Percentiles rank a stretch among this genome's conserved stretches.
phyloP scores from a whole-genome alignment of 75 land plant species.

The Pinus albicaulis region DNA sequence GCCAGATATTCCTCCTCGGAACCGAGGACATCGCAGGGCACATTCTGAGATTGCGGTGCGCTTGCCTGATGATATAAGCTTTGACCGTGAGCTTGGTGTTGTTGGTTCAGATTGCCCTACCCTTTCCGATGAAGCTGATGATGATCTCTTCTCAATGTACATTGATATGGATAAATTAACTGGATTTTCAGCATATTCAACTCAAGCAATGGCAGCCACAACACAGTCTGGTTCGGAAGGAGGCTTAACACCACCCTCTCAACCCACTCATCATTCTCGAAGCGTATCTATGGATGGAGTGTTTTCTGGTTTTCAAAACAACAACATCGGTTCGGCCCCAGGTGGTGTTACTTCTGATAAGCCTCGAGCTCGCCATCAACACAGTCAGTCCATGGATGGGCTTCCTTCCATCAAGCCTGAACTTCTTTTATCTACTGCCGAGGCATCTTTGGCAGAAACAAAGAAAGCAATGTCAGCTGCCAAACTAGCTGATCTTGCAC shows the following conservation, averaged over 20 bases:
- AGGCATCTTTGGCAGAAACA: slow-evolving; percentile 56
- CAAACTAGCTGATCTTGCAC: slow-evolving; percentile 93
- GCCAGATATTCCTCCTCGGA: slow-evolving; percentile 82
- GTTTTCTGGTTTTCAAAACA: slow-evolving; percentile 21
- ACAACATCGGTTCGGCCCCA: slow-evolving; percentile 11
- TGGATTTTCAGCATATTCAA: slow-evolving; percentile 41
- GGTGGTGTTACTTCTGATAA: slow-evolving; percentile 20
- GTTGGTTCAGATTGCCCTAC: slow-evolving; percentile 71
- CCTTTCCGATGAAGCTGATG: slow-evolving; percentile 72
- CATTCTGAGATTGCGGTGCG: slow-evolving; percentile 88
- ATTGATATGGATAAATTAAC: slow-evolving; percentile 91
- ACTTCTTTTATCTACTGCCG: slow-evolving; percentile 32
- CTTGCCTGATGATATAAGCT: slow-evolving; percentile 84
- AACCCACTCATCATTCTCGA: slow-evolving; percentile 24
- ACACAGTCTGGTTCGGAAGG: slow-evolving; percentile 1
- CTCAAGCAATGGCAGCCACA: slow-evolving; percentile 29
- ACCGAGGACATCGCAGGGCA: slow-evolving; percentile 84
- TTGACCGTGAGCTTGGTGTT: slow-evolving; percentile 81
- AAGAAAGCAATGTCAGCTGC: slow-evolving; percentile 92
- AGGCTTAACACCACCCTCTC: slow-evolving; percentile 16
- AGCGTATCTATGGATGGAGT: slow-evolving; percentile 42
- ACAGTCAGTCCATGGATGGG: slow-evolving; percentile 97
- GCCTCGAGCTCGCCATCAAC: slow-evolving; percentile 77
- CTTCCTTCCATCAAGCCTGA: slow-evolving; percentile 69
- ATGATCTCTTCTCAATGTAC: slow-evolving; percentile 91